Conservation (phyloP, 805 yeast species). For the Wickerhamiella sorbophila region DNA sequence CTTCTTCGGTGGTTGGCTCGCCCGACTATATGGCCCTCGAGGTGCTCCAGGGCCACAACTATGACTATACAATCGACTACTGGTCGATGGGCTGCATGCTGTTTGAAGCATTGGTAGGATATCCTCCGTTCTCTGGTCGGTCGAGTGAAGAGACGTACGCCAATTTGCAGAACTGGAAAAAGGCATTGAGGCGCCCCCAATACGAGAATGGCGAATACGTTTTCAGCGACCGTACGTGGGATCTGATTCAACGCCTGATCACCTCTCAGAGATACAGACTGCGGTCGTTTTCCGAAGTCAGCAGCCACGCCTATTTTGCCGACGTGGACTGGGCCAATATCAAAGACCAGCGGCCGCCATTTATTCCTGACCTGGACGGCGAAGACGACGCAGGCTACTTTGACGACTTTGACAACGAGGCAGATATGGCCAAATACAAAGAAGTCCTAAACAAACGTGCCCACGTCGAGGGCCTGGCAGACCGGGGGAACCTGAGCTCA, state of each 20-base stretch:
- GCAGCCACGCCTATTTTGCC: slow-evolving; percentile 62
- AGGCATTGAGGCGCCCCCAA: slow-evolving; percentile 75
- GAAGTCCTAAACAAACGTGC: slow-evolving; percentile 90
- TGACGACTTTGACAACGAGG: slow-evolving; percentile 93
- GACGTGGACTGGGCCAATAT: slow-evolving; percentile 69
- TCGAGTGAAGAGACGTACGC: slow-evolving; percentile 89
- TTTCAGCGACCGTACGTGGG: slow-evolving; percentile 95
- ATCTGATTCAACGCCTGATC: slow-evolving; percentile 60
- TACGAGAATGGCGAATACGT: slow-evolving; percentile 84
- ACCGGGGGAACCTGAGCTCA: slow-evolving; percentile 41
- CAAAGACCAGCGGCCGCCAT: slow-evolving; percentile 72
- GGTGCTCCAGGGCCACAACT: slow-evolving; percentile 83
- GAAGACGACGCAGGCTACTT: slow-evolving; percentile 98
- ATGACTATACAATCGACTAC: slow-evolving; percentile 93
- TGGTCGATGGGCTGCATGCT: slow-evolving; percentile 98
- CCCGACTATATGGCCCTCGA: slow-evolving; percentile 99
- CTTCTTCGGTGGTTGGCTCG: slow-evolving; percentile 92
- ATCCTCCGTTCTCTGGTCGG: slow-evolving; percentile 93
- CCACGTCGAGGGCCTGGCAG: slow-evolving; percentile 69
- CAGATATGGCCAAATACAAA: slow-evolving; percentile 93
- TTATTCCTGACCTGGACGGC: slow-evolving; percentile 89
- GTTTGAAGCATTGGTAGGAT: slow-evolving; percentile 90
- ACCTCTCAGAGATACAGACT: slow-evolving; percentile 66
- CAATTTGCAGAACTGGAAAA: slow-evolving; percentile 85
- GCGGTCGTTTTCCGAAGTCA: slow-evolving; percentile 68